Conservation (phyloP, 2,329 filamentous ascomycete species). For the Colletotrichum somersetense region DNA sequence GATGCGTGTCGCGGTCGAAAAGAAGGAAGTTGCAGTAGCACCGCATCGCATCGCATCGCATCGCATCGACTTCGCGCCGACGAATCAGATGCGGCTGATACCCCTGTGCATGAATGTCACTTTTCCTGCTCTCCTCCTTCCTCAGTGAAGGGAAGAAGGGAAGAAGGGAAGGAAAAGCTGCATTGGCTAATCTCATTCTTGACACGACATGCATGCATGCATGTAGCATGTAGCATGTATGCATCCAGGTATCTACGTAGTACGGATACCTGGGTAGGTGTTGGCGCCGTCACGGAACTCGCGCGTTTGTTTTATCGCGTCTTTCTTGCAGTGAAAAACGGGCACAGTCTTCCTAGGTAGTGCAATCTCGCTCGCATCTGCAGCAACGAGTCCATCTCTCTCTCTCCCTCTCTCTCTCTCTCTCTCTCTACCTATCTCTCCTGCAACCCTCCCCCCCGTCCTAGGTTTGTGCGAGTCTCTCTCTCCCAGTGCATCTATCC, state of each 20-base stretch:
- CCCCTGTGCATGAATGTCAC: slow-evolving; percentile 28
- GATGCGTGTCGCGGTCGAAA: slow-evolving; percentile 4
- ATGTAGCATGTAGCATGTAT: too few species aligned
- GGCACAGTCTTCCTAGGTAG: too few species aligned
- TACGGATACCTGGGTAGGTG: too few species aligned
- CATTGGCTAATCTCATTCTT: slow-evolving; percentile 12
- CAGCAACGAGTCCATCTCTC: slow-evolving; percentile 1
- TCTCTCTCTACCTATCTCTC: too few species aligned
- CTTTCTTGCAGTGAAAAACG: slow-evolving; percentile 1
- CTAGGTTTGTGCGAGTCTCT: slow-evolving; percentile 20
- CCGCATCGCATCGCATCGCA: background rate
- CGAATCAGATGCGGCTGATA: slow-evolving; percentile 19
- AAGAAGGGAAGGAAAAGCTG: slow-evolving; percentile 14
- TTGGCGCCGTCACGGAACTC: slow-evolving; percentile 30
- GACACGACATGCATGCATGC: background rate
- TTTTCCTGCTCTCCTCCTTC: too few species aligned
- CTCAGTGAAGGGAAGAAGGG: background rate
- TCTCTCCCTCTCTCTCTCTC: background rate
- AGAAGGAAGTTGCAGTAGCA: slow-evolving; percentile 37
- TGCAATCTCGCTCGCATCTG: slow-evolving; percentile 5
- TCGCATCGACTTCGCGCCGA: background rate
- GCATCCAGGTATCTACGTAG: too few species aligned
- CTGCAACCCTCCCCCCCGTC: background rate
- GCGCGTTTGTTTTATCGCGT: slow-evolving; percentile 33
- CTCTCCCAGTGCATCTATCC: background rate